Evolutionary conservation across 139 green algal genomes (phyloP).

Genomic region (Astrephomene gubernaculifera): DNA sequence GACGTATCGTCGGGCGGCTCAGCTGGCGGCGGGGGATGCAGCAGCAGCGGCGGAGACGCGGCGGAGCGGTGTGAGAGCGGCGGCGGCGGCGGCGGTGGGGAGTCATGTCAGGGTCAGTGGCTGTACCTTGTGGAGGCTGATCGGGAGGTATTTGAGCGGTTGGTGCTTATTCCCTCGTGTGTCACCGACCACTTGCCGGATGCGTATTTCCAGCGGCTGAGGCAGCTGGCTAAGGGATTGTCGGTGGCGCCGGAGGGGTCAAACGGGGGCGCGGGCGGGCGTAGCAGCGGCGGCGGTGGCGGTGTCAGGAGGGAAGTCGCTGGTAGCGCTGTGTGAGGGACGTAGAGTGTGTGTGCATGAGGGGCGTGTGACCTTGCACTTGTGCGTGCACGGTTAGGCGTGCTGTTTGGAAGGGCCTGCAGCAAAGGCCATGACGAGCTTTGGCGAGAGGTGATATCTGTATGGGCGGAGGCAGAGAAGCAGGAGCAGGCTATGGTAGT

Average conservation of each 20-base stretch:
- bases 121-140: conserved; percentile 38
- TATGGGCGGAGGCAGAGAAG: too few species aligned
- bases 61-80: neutral
- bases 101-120: neutral
- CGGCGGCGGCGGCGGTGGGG: neutral
- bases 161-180: conserved; percentile 22
- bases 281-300: too few species aligned
- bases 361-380: too few species aligned
- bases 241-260: neutral
- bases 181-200: conserved; percentile 35
- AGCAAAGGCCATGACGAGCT: neutral
- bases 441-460: too few species aligned
- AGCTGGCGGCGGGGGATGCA: neutral
- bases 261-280: neutral
- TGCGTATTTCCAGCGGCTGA: conserved; percentile 29
- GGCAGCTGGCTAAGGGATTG: conserved; percentile 18
- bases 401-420: too few species aligned
- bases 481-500: too few species aligned
- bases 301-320: too few species aligned
- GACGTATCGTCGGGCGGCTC: too few species aligned
- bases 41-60: neutral
- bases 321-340: too few species aligned
- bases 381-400: too few species aligned
- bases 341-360: too few species aligned
- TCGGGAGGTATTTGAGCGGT: conserved; percentile 32